A percentile compares a stretch with the other conserved stretches of the same genome.
Evolutionary conservation across 2,329 filamentous ascomycete genomes (phyloP).

Genomic region (Colletotrichum sp.): DNA sequence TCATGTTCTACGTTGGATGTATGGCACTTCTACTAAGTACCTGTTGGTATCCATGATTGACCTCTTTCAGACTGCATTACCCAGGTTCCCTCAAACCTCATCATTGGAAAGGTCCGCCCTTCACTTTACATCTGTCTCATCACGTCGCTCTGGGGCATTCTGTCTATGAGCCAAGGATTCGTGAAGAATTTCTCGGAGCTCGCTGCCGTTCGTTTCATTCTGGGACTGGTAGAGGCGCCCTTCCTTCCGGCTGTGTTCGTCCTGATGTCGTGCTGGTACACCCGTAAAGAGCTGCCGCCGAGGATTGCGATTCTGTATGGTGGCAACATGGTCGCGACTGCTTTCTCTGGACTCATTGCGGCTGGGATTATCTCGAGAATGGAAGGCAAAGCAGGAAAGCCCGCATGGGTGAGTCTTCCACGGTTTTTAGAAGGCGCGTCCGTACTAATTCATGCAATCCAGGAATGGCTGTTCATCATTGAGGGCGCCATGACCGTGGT

Average conservation of each 20-base stretch:
- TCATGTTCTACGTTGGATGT: conserved; percentile 10
- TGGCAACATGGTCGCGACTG: conserved; percentile 69
- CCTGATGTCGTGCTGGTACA: conserved; percentile 67
- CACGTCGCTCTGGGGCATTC: neutral
- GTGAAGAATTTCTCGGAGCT: neutral
- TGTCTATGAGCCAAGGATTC: conserved; percentile 5
- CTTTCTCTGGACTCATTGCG: conserved; percentile 70
- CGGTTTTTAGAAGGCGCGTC: neutral
- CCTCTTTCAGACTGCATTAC: neutral
- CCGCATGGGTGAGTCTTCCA: neutral
- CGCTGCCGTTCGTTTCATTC: conserved; percentile 44
- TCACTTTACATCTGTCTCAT: conserved; percentile 2
- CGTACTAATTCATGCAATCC: conserved; percentile 40
- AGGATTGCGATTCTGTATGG: conserved; percentile 64
- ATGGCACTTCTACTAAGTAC: neutral
- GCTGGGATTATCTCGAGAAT: conserved; percentile 66
- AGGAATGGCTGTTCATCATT: conserved; percentile 55
- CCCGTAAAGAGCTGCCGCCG: conserved; percentile 65
- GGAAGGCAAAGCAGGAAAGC: conserved; percentile 31
- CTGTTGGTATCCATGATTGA: neutral
- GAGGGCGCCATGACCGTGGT: conserved; percentile 54
- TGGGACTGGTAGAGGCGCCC: conserved; percentile 60
- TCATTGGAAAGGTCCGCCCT: conserved; percentile 1
- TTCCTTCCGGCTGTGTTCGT: conserved; percentile 48
- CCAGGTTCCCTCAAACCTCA: conserved; percentile 1